Percentiles rank a stretch among this genome's conserved stretches.
phyloP scores from a whole-genome alignment of 2,329 filamentous ascomycete species.

The Bipolaris zeicola region DNA sequence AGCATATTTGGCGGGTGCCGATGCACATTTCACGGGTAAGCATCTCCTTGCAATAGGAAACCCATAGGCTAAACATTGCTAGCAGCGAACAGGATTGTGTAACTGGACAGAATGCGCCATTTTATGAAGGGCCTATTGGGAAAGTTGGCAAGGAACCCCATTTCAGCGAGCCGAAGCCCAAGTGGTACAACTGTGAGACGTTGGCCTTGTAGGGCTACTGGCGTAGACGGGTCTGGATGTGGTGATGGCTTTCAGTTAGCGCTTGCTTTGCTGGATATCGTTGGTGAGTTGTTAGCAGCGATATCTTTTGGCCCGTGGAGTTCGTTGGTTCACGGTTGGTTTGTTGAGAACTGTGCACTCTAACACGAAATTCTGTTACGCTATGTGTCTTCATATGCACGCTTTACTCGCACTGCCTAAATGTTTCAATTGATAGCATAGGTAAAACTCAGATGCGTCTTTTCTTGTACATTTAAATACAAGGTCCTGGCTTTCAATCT shows the following conservation, averaged over 20 bases:
- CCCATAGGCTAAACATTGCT: neutral
- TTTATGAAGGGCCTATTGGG: slow-evolving; percentile 13
- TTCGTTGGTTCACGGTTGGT: no score
- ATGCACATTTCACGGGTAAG: slow-evolving; percentile 15
- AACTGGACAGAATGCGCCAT: neutral
- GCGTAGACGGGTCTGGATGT: neutral
- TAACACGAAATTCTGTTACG: no score
- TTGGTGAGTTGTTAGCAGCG: neutral
- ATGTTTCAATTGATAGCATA: no score
- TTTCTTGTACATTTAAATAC: no score
- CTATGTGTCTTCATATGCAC: no score
- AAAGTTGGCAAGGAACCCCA: slow-evolving; percentile 10
- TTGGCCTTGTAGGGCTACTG: neutral
- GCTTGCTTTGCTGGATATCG: neutral
- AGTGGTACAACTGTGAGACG: slow-evolving; percentile 21
- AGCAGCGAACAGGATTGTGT: slow-evolving; percentile 12
- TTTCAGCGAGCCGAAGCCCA: slow-evolving; percentile 18
- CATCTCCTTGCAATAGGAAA: neutral
- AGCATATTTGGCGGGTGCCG: slow-evolving; percentile 13
- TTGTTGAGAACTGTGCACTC: no score
- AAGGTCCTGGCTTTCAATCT: no score
- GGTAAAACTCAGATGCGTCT: no score
- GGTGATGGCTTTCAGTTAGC: neutral
- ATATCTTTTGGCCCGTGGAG: neutral
- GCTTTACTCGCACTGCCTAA: no score